phyloP scores from a whole-genome alignment of 2,329 filamentous ascomycete genomes.

The Fusarium sp. region DNA sequence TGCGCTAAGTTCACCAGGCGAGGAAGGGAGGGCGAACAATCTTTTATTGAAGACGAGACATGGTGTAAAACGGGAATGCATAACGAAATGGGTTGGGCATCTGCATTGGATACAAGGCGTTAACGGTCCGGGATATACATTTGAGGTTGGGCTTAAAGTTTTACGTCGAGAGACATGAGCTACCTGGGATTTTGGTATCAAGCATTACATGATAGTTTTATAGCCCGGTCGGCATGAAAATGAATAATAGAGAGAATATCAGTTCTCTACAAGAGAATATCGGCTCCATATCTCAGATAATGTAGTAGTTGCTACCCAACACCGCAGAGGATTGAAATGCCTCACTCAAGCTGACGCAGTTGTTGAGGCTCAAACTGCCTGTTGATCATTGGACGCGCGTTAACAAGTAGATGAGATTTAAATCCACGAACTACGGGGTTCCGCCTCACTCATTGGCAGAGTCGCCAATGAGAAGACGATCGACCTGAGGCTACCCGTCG shows the following conservation, averaged over 20 bases:
- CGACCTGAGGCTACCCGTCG: slow-evolving; percentile 15
- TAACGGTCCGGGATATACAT: slow-evolving; percentile 22
- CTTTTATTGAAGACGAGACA: background rate
- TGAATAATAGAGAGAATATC: slow-evolving; percentile 4
- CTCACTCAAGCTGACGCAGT: slow-evolving; percentile 32
- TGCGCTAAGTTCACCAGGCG: background rate
- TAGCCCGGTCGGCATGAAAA: slow-evolving; percentile 11
- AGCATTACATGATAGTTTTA: background rate
- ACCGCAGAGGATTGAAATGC: slow-evolving; percentile 1
- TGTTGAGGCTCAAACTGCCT: slow-evolving; percentile 29
- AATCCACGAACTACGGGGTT: background rate
- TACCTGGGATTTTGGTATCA: slow-evolving; percentile 11
- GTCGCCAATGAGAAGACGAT: slow-evolving; percentile 26
- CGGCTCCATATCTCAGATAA: background rate
- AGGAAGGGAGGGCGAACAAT: background rate
- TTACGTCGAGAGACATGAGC: slow-evolving; percentile 6
- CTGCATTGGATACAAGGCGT: slow-evolving; percentile 45
- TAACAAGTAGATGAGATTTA: slow-evolving; percentile 4
- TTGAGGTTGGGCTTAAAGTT: slow-evolving; percentile 9
- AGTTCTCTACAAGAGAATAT: background rate
- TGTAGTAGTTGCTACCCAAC: background rate
- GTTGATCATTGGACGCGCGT: slow-evolving; percentile 41
- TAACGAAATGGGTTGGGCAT: slow-evolving; percentile 22
- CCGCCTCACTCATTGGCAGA: slow-evolving; percentile 23
- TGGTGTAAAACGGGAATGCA: slow-evolving; percentile 15